These are phyloP conservation scores for Westerdykella sp. DNA, from an alignment of 2,329 filamentous ascomycete species.

Conservation along the genomic window DNA sequence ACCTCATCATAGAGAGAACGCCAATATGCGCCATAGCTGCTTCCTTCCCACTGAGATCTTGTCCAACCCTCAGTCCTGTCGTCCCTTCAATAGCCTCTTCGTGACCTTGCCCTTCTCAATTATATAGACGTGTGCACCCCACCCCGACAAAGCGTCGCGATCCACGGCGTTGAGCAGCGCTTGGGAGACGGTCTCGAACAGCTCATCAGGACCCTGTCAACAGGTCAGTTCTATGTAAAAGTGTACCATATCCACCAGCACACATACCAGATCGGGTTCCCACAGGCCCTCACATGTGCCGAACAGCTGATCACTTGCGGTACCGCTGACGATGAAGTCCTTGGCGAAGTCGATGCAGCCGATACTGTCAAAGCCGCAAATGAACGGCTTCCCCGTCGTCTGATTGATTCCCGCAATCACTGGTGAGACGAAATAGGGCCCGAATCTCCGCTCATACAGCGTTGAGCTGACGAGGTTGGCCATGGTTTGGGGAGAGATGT, in stretches of 20 bases:
- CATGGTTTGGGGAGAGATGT: conserved; percentile 90
- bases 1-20: not conserved
- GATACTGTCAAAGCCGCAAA: conserved; percentile 98
- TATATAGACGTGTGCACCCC: conserved; percentile 98
- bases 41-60: too few species aligned
- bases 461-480: conserved; percentile 83
- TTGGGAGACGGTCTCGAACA: conserved; percentile 98
- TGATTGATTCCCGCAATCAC: conserved; percentile 93
- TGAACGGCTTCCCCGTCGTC: conserved; percentile 91
- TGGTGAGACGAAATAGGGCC: conserved; percentile 91
- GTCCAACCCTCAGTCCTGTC: conserved; percentile 61
- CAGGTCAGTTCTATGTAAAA: conserved; percentile 6
- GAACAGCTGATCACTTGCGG: conserved; percentile 94
- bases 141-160: conserved; percentile 91
- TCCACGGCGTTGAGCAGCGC: conserved; percentile 92
- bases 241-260: not conserved
- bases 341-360: conserved; percentile 99
- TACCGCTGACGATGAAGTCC: conserved; percentile 97
- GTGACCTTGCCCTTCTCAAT: conserved; percentile 99
- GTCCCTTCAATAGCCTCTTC: conserved; percentile 94
- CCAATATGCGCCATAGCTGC: not conserved
- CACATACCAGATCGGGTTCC: conserved; percentile 88
- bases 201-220: conserved; percentile 72
- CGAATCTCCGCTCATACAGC: conserved; percentile 93
- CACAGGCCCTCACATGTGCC: conserved; percentile 97